A percentile compares a stretch with the other conserved stretches of the same genome.
phyloP scores from a whole-genome alignment of 768 basidiomycete genomes.

The Panaeolus cyanescens region DNA sequence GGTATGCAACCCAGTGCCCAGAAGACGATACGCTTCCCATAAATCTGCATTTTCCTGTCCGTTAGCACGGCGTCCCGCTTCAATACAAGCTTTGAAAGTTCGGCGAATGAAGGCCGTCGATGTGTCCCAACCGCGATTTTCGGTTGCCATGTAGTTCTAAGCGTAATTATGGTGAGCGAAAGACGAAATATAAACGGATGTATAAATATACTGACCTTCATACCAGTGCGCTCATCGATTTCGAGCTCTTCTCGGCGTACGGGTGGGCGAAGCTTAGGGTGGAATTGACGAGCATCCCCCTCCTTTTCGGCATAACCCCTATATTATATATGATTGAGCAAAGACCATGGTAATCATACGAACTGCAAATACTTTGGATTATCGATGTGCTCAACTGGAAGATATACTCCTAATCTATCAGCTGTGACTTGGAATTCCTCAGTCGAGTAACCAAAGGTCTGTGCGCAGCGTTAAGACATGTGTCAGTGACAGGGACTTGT shows the following conservation, averaged over 20 bases:
- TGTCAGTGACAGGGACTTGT: neutral
- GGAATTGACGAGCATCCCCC: slow-evolving; percentile 71
- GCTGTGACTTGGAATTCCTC: slow-evolving; percentile 72
- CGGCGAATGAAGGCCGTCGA: slow-evolving; percentile 70
- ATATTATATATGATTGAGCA: neutral
- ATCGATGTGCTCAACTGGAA: slow-evolving; percentile 79
- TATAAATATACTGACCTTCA: slow-evolving; percentile 54
- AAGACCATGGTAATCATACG: neutral
- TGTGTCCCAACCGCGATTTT: slow-evolving; percentile 70
- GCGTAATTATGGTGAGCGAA: neutral
- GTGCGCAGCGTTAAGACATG: too few species aligned
- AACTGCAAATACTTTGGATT: slow-evolving; percentile 60
- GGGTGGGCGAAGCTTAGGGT: slow-evolving; percentile 75
- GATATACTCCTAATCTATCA: slow-evolving; percentile 75
- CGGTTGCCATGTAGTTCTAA: slow-evolving; percentile 80
- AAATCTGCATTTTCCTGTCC: slow-evolving; percentile 56
- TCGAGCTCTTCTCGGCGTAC: slow-evolving; percentile 73
- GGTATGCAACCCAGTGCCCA: slow-evolving; percentile 69
- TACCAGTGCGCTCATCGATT: slow-evolving; percentile 74
- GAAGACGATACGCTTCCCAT: slow-evolving; percentile 69
- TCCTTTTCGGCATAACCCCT: slow-evolving; percentile 71
- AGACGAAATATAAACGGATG: neutral
- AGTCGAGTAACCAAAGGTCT: slow-evolving; percentile 68
- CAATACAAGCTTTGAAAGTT: slow-evolving; percentile 65
- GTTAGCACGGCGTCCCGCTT: slow-evolving; percentile 58